Base-by-base conservation (phyloP, 2,329 filamentous ascomycete species). In the Talaromyces funiculosus region DNA sequence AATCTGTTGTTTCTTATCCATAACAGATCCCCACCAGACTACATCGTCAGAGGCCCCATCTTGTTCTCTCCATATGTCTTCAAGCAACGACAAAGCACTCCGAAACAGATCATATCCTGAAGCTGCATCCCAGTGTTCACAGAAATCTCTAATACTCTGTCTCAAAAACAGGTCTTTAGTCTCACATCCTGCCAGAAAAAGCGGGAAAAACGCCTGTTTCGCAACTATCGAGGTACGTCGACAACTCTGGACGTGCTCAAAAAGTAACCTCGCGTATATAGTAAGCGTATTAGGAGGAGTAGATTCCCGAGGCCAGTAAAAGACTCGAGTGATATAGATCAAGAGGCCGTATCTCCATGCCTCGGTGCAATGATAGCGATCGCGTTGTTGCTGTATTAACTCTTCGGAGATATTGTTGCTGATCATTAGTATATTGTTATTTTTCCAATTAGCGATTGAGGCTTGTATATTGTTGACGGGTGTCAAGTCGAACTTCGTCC, bases 171-270 rank as follows among this genome's bases (percentile, higher is more conserved):
- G 26, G 29, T 59, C 57, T 31, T 33, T 37, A 20, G 29, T 59
- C 40, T 59, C 57, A 51, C 57, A 53, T 2, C 57, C 57, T 18
- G 57, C 57, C 12, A 59, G 20, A 24, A 59, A 59, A 3, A 59
- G 37, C 6, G 57, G 57, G 12, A 59, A 31, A 2, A 59, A 45
- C 3, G 47, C 47, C 37, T 59, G 57, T 59, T 59, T 59, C 10
- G 51, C 45, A 10, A 59, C 12, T 22, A 59, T 53, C 9, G 37
- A 53, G 3, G 57, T 54, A 33, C 49, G 57, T 29, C 57, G 57
- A 37, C 57, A 59, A 45, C 37, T 53, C 3, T 54, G 47, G 20
- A 59, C 47, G 16, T 54, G 47, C 4, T 59, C 57, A 2, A 59
- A 43, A 18, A 59, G 31, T 5, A 59, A 4, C 24, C 57, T 59